A percentile compares a stretch with the other conserved stretches of the same genome.
These are phyloP conservation scores for Capronia americana DNA, from an alignment of 2,329 filamentous ascomycete species.

Conservation along the genomic window DNA sequence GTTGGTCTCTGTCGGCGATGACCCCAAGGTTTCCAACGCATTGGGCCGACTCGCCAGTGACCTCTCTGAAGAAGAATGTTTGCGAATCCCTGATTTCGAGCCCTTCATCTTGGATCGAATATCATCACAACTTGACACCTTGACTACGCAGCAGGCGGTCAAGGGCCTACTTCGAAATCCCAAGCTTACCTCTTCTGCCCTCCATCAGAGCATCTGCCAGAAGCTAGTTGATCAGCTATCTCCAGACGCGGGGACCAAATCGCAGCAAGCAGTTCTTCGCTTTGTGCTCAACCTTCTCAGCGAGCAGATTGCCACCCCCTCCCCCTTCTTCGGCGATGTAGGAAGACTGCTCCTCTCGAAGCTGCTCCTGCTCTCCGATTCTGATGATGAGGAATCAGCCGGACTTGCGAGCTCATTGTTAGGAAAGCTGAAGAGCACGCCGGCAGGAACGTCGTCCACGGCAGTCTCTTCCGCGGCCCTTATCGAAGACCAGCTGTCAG, in stretches of 20 bases:
- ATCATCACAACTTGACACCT: slow-evolving; percentile 45
- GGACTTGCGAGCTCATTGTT: slow-evolving; percentile 30
- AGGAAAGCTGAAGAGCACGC: slow-evolving; percentile 24
- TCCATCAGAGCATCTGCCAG: slow-evolving; percentile 40
- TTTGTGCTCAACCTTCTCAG: slow-evolving; percentile 21
- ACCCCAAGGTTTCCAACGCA: slow-evolving; percentile 28
- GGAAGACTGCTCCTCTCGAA: slow-evolving; percentile 26
- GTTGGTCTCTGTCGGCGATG: slow-evolving; percentile 45
- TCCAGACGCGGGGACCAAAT: slow-evolving; percentile 28
- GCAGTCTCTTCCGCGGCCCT: slow-evolving; percentile 28
- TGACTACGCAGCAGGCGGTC: slow-evolving; percentile 26
- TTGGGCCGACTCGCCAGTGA: slow-evolving; percentile 21
- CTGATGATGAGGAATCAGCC: slow-evolving; percentile 20
- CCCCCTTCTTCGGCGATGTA: slow-evolving; percentile 3
- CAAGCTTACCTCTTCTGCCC: slow-evolving; percentile 46
- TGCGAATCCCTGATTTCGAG: slow-evolving; percentile 18
- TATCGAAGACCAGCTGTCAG: slow-evolving; percentile 37
- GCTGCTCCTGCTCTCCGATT: slow-evolving; percentile 37
- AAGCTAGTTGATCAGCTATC: slow-evolving; percentile 33
- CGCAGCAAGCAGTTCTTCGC: slow-evolving; percentile 21
- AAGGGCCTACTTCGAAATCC: slow-evolving; percentile 46
- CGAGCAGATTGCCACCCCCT: background rate
- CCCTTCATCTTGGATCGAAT: slow-evolving; percentile 48
- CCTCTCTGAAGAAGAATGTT: slow-evolving; percentile 21
- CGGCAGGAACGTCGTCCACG: slow-evolving; percentile 16